Evolutionary conservation across 495 filamentous ascomycete genomes (phyloP), one percentile per base, ranked within the genome.

Genomic region (Xeromyces bisporus): DNA sequence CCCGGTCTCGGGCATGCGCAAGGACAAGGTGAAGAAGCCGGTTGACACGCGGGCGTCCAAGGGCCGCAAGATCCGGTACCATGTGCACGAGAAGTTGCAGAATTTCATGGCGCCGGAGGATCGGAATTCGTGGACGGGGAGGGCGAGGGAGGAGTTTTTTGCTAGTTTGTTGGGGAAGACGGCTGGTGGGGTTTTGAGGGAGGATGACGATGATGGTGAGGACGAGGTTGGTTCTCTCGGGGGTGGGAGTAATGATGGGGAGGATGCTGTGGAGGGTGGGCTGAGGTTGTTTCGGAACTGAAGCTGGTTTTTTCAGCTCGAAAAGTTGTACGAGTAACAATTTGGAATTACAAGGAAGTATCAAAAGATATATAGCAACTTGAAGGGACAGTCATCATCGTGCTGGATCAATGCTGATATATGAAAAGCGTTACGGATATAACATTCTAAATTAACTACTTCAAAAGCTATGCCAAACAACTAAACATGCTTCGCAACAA

Each of bases 31-130:
- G 12, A 76, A 77, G 55, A 79, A 81, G 40, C 64, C 73, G 20
- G 76, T 96, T 11, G 89, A 97, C 56, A 83, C 84, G 10, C 87
- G 83, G 41, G 91, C 91, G 7, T 92, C 83, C 43, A 96, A 96
- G 58, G 89, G 89, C 3, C 62, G 89, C 31, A 97, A 93, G 56
- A 68, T 97, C 70, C 61, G 78, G 26, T 96, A 80, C 55, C 82
- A 77, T 28, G 84, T 96, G 11, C 87, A 96, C 44, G 85, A 96
- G 60, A 96, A 93, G 54, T 53, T 97, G 38, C 80, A 89, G 60
- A 94, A 94, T 57, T 96, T 96, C 48, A 93, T 94, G 86, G 86
- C 84, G 17, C 78, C 87, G 0, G 80, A 92, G 49, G 80, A 92
- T 47, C 58, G 79, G 17, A 66, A 75, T 2, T 48, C 39, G 8